Conservation (phyloP, 2,329 filamentous ascomycete species). For the Monosporascus sp. region DNA sequence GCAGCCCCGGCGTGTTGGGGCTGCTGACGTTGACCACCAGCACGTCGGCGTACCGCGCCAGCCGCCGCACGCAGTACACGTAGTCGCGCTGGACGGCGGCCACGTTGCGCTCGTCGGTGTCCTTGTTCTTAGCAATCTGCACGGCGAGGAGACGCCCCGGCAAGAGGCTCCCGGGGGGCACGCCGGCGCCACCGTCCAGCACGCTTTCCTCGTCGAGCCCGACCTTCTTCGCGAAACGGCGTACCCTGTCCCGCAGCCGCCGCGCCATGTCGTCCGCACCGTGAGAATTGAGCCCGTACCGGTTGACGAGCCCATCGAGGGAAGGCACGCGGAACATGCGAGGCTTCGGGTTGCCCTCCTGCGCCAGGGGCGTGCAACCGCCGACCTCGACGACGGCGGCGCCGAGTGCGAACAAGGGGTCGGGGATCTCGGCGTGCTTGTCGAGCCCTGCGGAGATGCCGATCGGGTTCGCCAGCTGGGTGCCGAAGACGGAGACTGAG, state of each 20-base stretch:
- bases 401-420: constrained; percentile 77
- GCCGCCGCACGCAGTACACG: constrained; percentile 77
- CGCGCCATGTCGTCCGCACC: constrained; percentile 85
- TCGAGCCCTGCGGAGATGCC: constrained; percentile 94
- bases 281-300: constrained; percentile 89
- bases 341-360: constrained; percentile 81
- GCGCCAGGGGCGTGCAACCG: constrained; percentile 80
- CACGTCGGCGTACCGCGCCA: constrained; percentile 88
- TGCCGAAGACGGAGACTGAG: constrained; percentile 63
- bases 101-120: constrained; percentile 78
- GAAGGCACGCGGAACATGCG: constrained; percentile 82
- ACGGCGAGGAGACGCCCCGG: constrained; percentile 77
- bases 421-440: constrained; percentile 86
- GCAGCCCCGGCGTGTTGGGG: constrained; percentile 88
- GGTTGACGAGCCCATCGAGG: constrained; percentile 86
- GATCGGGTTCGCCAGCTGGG: constrained; percentile 75
- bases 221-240: constrained; percentile 66
- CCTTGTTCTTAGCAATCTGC: constrained; percentile 96
- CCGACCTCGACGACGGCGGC: constrained; percentile 88
- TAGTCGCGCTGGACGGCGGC: constrained; percentile 76
- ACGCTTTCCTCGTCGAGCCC: constrained; percentile 70
- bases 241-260: constrained; percentile 69
- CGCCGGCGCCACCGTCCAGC: constrained; percentile 68
- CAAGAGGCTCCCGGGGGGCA: constrained; percentile 76
- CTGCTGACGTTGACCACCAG: constrained; percentile 98